These are phyloP conservation scores for Fusarium scirpi DNA, from an alignment of 2,329 filamentous ascomycete species.

Conservation along the genomic window DNA sequence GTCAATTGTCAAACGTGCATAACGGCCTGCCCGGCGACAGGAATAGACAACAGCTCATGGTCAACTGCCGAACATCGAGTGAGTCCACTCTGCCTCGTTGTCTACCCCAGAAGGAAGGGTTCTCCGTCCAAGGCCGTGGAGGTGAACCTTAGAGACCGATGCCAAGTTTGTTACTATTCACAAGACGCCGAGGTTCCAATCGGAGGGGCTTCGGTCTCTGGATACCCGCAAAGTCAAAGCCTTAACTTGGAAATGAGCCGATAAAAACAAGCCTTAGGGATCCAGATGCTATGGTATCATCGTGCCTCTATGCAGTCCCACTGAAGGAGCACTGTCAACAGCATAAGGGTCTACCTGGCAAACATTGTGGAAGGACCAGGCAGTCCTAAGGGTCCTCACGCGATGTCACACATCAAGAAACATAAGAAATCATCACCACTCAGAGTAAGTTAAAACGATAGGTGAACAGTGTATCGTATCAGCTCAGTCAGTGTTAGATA, in stretches of 20 bases:
- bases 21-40: neutral
- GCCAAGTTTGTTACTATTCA: neutral
- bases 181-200: constrained; percentile 12
- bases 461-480: constrained; percentile 28
- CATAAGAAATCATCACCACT: constrained; percentile 34
- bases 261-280: neutral
- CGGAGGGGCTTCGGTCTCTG: constrained; percentile 10
- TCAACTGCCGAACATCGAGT: constrained; percentile 3
- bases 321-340: neutral
- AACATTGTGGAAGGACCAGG: constrained; percentile 7
- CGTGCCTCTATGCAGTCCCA: neutral
- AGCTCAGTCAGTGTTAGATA: constrained; percentile 26
- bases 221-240: neutral
- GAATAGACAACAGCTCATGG: constrained; percentile 3
- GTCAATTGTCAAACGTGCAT: constrained; percentile 5
- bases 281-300: constrained; percentile 28
- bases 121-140: neutral
- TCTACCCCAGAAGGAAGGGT: constrained; percentile 12
- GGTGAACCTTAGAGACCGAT: neutral
- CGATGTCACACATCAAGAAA: constrained; percentile 12
- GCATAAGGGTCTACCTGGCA: neutral
- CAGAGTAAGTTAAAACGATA: constrained; percentile 41
- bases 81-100: constrained; percentile 2
- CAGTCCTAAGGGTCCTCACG: neutral
- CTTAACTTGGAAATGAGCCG: constrained; percentile 13